Percentiles rank a stretch among this genome's conserved stretches.
These are phyloP conservation scores for Elsinoe perseae DNA, from an alignment of 2,329 filamentous ascomycete species.

Conservation along the genomic window DNA sequence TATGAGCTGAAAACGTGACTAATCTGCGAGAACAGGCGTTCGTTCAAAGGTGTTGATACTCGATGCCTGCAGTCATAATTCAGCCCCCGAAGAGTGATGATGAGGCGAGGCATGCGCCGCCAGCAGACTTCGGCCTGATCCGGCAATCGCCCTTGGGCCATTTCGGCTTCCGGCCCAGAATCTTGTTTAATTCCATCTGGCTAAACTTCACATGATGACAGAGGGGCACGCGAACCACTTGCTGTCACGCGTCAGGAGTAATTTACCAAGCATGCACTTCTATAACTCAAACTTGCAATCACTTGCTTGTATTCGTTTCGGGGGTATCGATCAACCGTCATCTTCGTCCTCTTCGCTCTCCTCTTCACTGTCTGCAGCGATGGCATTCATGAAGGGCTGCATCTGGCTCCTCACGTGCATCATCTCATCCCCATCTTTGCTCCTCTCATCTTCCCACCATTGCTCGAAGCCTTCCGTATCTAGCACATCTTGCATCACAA, in stretches of 20 bases:
- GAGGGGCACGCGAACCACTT: constrained; percentile 1
- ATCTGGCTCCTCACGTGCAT: constrained; percentile 63
- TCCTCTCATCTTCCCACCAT: constrained; percentile 78
- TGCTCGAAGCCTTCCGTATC: constrained; percentile 81
- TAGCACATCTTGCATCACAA: constrained; percentile 76
- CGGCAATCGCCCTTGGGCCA: neutral
- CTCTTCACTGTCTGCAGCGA: constrained; percentile 67
- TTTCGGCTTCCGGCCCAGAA: constrained; percentile 1
- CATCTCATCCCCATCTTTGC: constrained; percentile 61
- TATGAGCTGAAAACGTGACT: constrained; percentile 10
- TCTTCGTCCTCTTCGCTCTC: constrained; percentile 56
- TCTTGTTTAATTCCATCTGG: neutral
- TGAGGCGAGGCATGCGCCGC: constrained; percentile 15
- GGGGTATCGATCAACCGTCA: constrained; percentile 30
- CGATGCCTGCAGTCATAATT: constrained; percentile 5
- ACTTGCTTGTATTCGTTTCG: neutral
- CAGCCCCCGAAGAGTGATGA: constrained; percentile 12
- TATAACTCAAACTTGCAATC: neutral
- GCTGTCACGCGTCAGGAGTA: constrained; percentile 1
- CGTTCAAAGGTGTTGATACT: neutral
- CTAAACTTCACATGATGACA: constrained; percentile 2
- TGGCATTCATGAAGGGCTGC: constrained; percentile 66
- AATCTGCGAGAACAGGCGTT: neutral
- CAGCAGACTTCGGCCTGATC: constrained; percentile 11
- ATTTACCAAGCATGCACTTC: neutral